Evolutionary conservation across 495 filamentous ascomycete species (phyloP), one percentile per base, ranked within the genome.

Genomic region (Penicillium robsamsonii): DNA sequence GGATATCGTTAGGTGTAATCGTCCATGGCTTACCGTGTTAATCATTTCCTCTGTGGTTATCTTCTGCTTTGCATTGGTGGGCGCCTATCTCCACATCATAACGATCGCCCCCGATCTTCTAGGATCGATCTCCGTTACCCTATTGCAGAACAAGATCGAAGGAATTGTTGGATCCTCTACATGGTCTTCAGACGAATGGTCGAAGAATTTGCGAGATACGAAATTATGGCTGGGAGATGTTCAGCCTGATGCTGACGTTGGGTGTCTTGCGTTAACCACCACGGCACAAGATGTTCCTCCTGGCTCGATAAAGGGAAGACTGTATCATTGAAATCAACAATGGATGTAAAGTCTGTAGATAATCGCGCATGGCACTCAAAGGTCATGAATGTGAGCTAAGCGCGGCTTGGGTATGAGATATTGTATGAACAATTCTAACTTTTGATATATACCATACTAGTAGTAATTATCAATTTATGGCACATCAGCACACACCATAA

Each of bases 191-290:
- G 31, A 37, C 10, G 30, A 37, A 17, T 49, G 46, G 46, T 33
- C 46, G 6, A 35, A 25, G 13, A 49, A 49, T 13, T n/a, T 25
- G 31, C 18, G 20, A 7, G 46, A 37, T 15, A 49, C 31, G 4
- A 49, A 49, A 49, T 0, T 49, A 9, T 49, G 35, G 13, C 46
- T 49, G 25, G 46, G 46, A 12, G 46, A 49, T 17, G 20, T 49
- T 35, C 30, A 49, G 8, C 46, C 46, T 4, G 46, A 37, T 15
- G 31, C 46, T 37, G 46, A 49, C 6, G 31, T 49, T 49, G 46
- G 46, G 5, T 25, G 46, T 25, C 15, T 49, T 49, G 46, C 46
- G 0, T 24, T 49, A 12, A 25, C 46, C 1, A 49, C 46, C 3
- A 13, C 13, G 9, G 31, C 30, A 18, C 46, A 37, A 29, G 31